Evolutionary conservation across 345 rosid species (phyloP).

Genomic region (Moricandia arvensis): DNA sequence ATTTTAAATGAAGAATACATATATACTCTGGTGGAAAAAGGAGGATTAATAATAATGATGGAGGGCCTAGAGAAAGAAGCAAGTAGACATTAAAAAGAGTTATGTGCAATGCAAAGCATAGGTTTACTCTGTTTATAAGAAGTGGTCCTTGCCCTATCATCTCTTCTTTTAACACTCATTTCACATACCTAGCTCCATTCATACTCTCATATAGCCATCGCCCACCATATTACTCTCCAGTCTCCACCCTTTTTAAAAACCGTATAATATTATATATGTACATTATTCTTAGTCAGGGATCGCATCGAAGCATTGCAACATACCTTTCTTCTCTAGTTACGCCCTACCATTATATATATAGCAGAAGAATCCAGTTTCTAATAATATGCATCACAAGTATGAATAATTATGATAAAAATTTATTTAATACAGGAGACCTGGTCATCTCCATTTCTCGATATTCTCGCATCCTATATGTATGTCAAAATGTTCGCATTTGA

Average conservation of each 20-base stretch:
- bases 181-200: slow-evolving; percentile 16
- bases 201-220: neutral
- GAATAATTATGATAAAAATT: neutral
- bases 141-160: slow-evolving; percentile 37
- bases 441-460: neutral
- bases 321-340: neutral
- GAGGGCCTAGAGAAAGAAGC: slow-evolving; percentile 8
- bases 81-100: slow-evolving; percentile 29
- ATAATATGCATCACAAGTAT: neutral
- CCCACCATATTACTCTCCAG: neutral
- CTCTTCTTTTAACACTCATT: slow-evolving; percentile 26
- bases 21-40: neutral
- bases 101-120: slow-evolving; percentile 21
- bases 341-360: neutral
- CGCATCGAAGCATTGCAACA: neutral
- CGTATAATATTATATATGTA: neutral
- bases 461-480: neutral
- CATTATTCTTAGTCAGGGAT: neutral
- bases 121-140: slow-evolving; percentile 21
- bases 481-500: neutral
- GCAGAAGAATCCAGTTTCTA: neutral
- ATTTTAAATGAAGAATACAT: neutral
- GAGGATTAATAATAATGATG: slow-evolving; percentile 1
- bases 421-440: neutral
- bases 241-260: too few relatives aligned